Evolutionary conservation across 164 flowering plant species (phyloP).

Genomic region (Nymphaea thermarum): DNA sequence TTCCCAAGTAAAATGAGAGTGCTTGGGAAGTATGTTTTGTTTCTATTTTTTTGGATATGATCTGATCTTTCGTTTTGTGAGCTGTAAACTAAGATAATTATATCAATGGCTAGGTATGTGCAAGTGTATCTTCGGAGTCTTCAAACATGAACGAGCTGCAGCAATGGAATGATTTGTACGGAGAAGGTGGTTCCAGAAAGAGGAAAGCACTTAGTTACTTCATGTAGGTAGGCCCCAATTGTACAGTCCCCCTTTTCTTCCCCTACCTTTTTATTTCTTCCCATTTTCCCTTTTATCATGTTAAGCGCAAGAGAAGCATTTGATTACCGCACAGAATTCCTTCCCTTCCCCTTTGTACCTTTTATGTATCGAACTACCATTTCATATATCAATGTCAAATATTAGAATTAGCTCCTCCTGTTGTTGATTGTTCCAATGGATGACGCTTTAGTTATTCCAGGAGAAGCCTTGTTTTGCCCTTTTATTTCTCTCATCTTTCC

Average conservation of each 20-base stretch:
- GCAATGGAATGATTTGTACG: constrained; percentile 76
- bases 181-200: constrained; percentile 86
- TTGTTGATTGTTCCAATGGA: too few species aligned
- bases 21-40: background rate
- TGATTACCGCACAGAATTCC: too few species aligned
- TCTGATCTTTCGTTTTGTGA: background rate
- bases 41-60: background rate
- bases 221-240: constrained; percentile 30
- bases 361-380: too few species aligned
- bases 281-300: constrained; percentile 1
- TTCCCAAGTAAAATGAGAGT: background rate
- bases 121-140: constrained; percentile 61
- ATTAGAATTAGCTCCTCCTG: too few species aligned
- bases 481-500: too few species aligned
- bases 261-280: background rate
- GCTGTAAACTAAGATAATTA: background rate
- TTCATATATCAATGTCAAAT: too few species aligned
- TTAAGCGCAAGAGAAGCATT: too few species aligned
- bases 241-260: constrained; percentile 18
- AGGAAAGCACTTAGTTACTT: constrained; percentile 62
- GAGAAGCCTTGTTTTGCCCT: too few species aligned
- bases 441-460: too few species aligned
- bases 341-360: too few species aligned
- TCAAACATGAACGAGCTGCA: constrained; percentile 62
- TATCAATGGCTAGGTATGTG: constrained; percentile 30